Conservation (phyloP, 306 rosid genomes). For the Cicer yamashitae region DNA sequence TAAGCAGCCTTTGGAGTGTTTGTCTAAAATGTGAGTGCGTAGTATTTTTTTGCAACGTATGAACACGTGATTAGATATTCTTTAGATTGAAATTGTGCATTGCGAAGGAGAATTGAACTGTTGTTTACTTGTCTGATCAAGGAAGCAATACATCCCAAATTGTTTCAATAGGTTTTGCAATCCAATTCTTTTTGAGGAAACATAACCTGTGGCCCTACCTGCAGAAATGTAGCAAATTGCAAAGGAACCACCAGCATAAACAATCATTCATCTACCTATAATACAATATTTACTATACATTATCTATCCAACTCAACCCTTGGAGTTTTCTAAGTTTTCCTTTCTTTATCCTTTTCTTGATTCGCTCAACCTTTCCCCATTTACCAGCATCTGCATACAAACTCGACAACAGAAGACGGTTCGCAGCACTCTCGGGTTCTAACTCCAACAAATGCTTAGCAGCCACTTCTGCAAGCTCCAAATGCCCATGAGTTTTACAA, state of each 20-base stretch:
- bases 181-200: slow-evolving; percentile 6
- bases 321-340: slow-evolving; percentile 64
- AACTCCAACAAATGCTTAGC: slow-evolving; percentile 68
- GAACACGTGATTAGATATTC: slow-evolving; percentile 5
- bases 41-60: no score
- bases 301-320: slow-evolving; percentile 89
- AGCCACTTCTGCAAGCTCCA: slow-evolving; percentile 79
- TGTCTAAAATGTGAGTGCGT: background rate
- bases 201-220: slow-evolving; percentile 23
- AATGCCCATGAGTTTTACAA: slow-evolving; percentile 72
- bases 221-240: slow-evolving; percentile 6
- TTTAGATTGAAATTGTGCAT: slow-evolving; percentile 11
- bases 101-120: slow-evolving; percentile 7
- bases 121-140: background rate
- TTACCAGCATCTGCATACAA: slow-evolving; percentile 76
- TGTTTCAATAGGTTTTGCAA: background rate
- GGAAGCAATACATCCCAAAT: slow-evolving; percentile 1
- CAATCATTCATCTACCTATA: slow-evolving; percentile 20
- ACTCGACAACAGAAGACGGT: slow-evolving; percentile 67
- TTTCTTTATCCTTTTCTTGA: slow-evolving; percentile 70
- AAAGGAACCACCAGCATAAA: slow-evolving; percentile 32
- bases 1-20: slow-evolving; percentile 1
- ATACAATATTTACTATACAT: slow-evolving; percentile 41
- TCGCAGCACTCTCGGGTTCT: slow-evolving; percentile 82
- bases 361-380: slow-evolving; percentile 74